Evolutionary conservation across 2,329 filamentous ascomycete genomes (phyloP).

Genomic region (Lasiodiplodia hormozganensis): DNA sequence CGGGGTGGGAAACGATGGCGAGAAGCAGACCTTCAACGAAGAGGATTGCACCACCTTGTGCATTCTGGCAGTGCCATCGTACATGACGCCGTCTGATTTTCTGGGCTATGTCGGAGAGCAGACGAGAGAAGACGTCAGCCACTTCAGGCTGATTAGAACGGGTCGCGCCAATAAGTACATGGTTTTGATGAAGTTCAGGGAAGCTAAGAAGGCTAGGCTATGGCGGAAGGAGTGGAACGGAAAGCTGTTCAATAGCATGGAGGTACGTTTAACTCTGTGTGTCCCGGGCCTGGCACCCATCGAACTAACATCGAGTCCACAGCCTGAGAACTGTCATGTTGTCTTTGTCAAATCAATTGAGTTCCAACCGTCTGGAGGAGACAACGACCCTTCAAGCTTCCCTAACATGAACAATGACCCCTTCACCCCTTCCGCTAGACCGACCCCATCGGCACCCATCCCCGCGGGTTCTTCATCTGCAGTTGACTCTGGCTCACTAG

Average conservation of each 20-base stretch:
- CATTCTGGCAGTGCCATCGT: slow-evolving; percentile 92
- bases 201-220: slow-evolving; percentile 72
- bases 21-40: slow-evolving; percentile 47
- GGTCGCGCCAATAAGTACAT: slow-evolving; percentile 89
- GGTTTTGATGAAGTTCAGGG: slow-evolving; percentile 92
- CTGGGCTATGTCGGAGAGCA: slow-evolving; percentile 89
- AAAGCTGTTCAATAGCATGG: slow-evolving; percentile 89
- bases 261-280: slow-evolving; percentile 60
- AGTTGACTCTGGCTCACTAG: slow-evolving; percentile 41
- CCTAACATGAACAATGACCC: slow-evolving; percentile 69
- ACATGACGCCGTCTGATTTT: slow-evolving; percentile 89
- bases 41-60: slow-evolving; percentile 86
- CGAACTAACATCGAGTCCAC: slow-evolving; percentile 21
- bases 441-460: slow-evolving; percentile 45
- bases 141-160: slow-evolving; percentile 94
- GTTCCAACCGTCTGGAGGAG: slow-evolving; percentile 69
- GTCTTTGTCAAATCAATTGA: slow-evolving; percentile 93
- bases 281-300: background rate
- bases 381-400: slow-evolving; percentile 58
- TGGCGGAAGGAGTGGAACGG: slow-evolving; percentile 93
- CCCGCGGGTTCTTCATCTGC: slow-evolving; percentile 43
- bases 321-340: slow-evolving; percentile 93
- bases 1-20: slow-evolving; percentile 34
- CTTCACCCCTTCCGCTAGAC: slow-evolving; percentile 65
- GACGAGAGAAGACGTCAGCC: slow-evolving; percentile 84